Conservation (phyloP, 2,329 filamentous ascomycete species). For the Tolypocladium ophioglossoides region DNA sequence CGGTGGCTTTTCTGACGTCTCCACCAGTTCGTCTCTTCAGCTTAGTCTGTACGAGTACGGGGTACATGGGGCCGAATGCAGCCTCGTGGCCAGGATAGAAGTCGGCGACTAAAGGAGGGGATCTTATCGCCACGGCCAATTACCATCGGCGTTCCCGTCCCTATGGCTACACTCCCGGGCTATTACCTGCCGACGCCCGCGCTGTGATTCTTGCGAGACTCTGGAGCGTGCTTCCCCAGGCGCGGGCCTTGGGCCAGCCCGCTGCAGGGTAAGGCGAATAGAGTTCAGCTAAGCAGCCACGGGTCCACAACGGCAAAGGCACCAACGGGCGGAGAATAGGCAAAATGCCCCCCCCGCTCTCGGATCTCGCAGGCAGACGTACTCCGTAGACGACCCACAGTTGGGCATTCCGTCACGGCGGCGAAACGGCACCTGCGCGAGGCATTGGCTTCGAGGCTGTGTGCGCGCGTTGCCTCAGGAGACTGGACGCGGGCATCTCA, state of each 20-base stretch:
- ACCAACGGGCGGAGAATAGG: no score
- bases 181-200: no score
- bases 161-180: no score
- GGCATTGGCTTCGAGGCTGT: not conserved
- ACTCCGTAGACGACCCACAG: no score
- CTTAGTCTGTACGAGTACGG: no score
- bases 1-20: not conserved
- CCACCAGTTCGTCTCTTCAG: not conserved
- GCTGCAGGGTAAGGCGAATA: not conserved
- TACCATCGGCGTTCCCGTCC: not conserved
- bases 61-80: not conserved
- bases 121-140: not conserved
- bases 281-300: not conserved
- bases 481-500: no score
- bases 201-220: no score
- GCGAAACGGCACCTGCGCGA: not conserved
- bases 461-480: no score
- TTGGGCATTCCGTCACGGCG: no score
- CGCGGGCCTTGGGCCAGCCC: no score
- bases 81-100: not conserved
- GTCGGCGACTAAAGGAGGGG: not conserved
- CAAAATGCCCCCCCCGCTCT: not conserved
- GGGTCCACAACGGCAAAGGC: not conserved
- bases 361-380: not conserved
- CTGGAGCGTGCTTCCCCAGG: no score